phyloP scores from a whole-genome alignment of 176 grass and related monocot genomes.

The Triticum timopheevii region DNA sequence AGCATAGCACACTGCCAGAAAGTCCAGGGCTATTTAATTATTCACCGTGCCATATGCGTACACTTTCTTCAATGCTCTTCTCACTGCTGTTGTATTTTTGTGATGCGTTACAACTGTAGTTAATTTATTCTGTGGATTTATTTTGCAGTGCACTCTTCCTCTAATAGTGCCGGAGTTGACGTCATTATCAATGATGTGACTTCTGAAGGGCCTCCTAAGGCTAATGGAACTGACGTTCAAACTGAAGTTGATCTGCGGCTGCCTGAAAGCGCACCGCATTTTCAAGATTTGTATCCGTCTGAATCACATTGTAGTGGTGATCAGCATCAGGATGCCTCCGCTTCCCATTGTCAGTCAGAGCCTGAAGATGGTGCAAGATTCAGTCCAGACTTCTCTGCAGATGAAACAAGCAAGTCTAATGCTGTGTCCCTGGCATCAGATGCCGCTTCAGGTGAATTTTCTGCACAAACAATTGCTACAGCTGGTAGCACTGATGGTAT shows the following conservation, averaged over 20 bases:
- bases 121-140: constrained; percentile 17
- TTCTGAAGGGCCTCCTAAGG: constrained; percentile 5
- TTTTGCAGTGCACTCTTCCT: constrained; percentile 26
- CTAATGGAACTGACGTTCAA: neutral
- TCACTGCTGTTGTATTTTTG: neutral
- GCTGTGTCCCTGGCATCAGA: neutral
- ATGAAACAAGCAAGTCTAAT: constrained; percentile 10
- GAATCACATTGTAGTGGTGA: constrained; percentile 17
- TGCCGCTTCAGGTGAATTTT: neutral
- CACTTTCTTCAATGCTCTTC: constrained; percentile 29
- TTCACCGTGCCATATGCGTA: neutral
- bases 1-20: constrained; percentile 21
- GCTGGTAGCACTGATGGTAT: neutral
- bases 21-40: constrained; percentile 31
- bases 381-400: constrained; percentile 13
- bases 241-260: neutral
- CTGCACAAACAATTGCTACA: neutral
- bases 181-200: neutral
- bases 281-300: neutral
- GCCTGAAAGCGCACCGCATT: constrained; percentile 8
- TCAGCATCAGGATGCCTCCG: neutral
- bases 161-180: neutral
- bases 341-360: neutral
- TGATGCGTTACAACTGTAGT: neutral
- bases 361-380: constrained; percentile 15